Conservation (phyloP, 2,329 filamentous ascomycete genomes). For the Talaromyces piceae region DNA sequence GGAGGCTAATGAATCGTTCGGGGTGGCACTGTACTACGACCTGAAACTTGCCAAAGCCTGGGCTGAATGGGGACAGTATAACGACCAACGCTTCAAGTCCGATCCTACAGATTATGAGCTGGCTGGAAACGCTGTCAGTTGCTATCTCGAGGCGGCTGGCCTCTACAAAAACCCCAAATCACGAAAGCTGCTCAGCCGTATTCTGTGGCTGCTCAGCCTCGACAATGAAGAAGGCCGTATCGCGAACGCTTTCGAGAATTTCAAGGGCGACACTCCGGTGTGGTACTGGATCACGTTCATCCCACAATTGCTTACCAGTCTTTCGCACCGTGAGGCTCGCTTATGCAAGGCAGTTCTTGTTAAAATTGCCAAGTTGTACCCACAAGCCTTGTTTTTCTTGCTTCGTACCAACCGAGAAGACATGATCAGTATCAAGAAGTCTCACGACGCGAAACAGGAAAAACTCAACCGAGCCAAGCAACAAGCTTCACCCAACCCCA, state of each 20-base stretch:
- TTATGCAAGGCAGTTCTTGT: constrained; percentile 79
- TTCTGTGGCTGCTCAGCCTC: constrained; percentile 90
- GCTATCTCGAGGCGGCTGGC: constrained; percentile 90
- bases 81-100: constrained; percentile 91
- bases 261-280: constrained; percentile 92
- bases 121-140: constrained; percentile 86
- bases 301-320: constrained; percentile 83
- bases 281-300: constrained; percentile 99
- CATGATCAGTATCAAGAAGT: constrained; percentile 85
- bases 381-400: constrained; percentile 93
- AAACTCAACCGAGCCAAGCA: constrained; percentile 59
- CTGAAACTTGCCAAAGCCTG: constrained; percentile 93
- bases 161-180: constrained; percentile 98
- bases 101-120: constrained; percentile 73
- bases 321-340: constrained; percentile 83
- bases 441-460: constrained; percentile 59
- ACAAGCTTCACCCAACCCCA: constrained; percentile 29
- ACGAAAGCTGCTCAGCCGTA: constrained; percentile 82
- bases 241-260: constrained; percentile 82
- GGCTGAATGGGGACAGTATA: constrained; percentile 99
- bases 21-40: constrained; percentile 91
- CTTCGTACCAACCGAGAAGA: constrained; percentile 90
- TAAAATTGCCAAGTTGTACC: constrained; percentile 92
- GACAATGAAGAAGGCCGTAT: constrained; percentile 82
- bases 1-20: constrained; percentile 89